These are phyloP conservation scores for Fusarium floridanum DNA, from an alignment of 2,329 filamentous ascomycete species.

Conservation along the genomic window DNA sequence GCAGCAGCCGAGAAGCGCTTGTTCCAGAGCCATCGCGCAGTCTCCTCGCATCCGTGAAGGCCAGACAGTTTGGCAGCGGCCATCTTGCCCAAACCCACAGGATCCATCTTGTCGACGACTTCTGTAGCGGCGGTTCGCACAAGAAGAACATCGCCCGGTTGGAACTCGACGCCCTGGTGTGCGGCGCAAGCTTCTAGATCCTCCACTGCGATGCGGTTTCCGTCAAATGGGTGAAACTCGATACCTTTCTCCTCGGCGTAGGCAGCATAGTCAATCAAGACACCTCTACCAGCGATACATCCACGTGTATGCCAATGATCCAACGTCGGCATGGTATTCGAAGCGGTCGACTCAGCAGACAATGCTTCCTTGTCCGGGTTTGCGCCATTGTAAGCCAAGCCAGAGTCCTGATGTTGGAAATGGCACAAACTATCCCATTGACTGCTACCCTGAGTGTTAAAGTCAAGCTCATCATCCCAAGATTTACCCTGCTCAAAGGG, in stretches of 20 bases:
- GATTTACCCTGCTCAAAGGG: slow-evolving; percentile 37
- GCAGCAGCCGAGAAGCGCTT: slow-evolving; percentile 75
- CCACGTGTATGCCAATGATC: slow-evolving; percentile 63
- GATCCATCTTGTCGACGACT: slow-evolving; percentile 63
- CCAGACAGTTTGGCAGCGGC: slow-evolving; percentile 44
- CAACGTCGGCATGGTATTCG: slow-evolving; percentile 52
- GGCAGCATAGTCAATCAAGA: slow-evolving; percentile 67
- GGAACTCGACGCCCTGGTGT: slow-evolving; percentile 72
- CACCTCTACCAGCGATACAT: slow-evolving; percentile 55
- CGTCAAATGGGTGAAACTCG: slow-evolving; percentile 63
- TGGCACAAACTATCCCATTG: slow-evolving; percentile 68
- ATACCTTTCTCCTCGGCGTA: slow-evolving; percentile 65
- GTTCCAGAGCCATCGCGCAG: slow-evolving; percentile 77
- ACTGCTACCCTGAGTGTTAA: slow-evolving; percentile 68
- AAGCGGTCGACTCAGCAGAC: slow-evolving; percentile 17
- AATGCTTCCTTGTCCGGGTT: slow-evolving; percentile 54
- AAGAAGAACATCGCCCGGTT: slow-evolving; percentile 75
- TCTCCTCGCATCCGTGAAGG: slow-evolving; percentile 61
- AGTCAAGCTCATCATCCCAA: slow-evolving; percentile 63
- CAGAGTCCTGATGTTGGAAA: slow-evolving; percentile 58
- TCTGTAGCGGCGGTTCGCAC: slow-evolving; percentile 74
- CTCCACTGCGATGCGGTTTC: slow-evolving; percentile 65
- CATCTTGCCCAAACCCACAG: slow-evolving; percentile 52
- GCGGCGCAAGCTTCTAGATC: slow-evolving; percentile 71
- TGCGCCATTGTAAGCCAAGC: slow-evolving; percentile 64